Evolutionary conservation across 2,329 filamentous ascomycete genomes (phyloP).

Genomic region (Fusarium algeriense): DNA sequence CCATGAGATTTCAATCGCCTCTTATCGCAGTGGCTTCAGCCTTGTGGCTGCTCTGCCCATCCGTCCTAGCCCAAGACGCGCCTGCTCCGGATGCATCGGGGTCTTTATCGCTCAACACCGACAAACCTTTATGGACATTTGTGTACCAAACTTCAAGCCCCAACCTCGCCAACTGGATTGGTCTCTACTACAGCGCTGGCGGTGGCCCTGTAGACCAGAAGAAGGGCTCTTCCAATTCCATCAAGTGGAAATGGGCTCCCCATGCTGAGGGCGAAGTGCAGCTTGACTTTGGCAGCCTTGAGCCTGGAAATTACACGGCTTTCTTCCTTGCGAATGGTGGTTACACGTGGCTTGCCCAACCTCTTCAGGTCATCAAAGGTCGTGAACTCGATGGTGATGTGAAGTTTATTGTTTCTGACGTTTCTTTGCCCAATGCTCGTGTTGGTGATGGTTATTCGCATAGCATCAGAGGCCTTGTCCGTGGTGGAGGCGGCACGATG

Average conservation of each 20-base stretch:
- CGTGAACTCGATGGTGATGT: conserved; percentile 33
- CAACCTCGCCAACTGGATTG: conserved; percentile 54
- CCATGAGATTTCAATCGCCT: conserved; percentile 31
- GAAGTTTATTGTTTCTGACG: conserved; percentile 48
- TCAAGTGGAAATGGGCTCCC: conserved; percentile 53
- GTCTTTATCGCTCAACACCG: conserved; percentile 33
- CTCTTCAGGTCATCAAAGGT: conserved; percentile 49
- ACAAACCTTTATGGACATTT: conserved; percentile 50
- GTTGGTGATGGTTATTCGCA: conserved; percentile 51
- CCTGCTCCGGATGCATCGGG: conserved; percentile 8
- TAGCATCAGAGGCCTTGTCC: conserved; percentile 51
- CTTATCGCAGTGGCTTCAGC: conserved; percentile 24
- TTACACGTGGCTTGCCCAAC: conserved; percentile 54
- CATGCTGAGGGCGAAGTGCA: conserved; percentile 44
- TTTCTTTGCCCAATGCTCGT: conserved; percentile 54
- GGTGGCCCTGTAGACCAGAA: conserved; percentile 52
- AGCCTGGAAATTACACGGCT: conserved; percentile 51
- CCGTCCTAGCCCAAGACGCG: conserved; percentile 18
- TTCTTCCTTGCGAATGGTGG: conserved; percentile 53
- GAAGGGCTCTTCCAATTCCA: conserved; percentile 44
- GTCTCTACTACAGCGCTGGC: conserved; percentile 50
- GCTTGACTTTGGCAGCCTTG: conserved; percentile 43
- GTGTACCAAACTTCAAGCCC: conserved; percentile 50
- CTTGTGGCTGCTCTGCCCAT: conserved; percentile 30
- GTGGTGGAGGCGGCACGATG: conserved; percentile 41